phyloP scores from a whole-genome alignment of 2,329 filamentous ascomycete species.

The Claviceps cyperi region DNA sequence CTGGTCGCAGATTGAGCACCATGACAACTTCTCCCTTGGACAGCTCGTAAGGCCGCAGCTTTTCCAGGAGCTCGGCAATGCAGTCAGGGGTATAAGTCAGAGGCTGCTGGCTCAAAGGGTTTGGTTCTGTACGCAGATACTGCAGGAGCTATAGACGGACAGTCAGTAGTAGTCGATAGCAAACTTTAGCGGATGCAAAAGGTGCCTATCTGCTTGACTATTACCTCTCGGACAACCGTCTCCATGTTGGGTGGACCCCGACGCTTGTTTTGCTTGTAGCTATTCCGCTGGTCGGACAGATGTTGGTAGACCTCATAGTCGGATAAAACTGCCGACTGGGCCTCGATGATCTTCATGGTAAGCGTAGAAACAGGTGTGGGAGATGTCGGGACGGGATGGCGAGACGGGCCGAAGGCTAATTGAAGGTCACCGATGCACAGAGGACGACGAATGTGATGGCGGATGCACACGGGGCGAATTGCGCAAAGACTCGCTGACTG shows the following conservation, averaged over 20 bases:
- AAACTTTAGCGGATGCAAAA: neutral
- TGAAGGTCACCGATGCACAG: neutral
- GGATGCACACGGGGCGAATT: neutral
- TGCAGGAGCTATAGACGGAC: constrained; percentile 35
- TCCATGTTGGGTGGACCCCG: constrained; percentile 43
- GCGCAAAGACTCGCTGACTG: neutral
- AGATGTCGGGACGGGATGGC: neutral
- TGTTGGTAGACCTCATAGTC: constrained; percentile 63
- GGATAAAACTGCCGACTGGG: constrained; percentile 53
- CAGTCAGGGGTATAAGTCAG: constrained; percentile 36
- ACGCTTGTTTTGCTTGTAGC: constrained; percentile 35
- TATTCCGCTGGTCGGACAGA: constrained; percentile 39
- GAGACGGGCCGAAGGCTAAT: neutral
- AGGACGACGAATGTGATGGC: neutral
- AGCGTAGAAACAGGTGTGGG: too few species aligned
- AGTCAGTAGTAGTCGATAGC: neutral
- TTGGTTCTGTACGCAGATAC: constrained; percentile 41
- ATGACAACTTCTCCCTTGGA: constrained; percentile 56
- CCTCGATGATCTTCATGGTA: constrained; percentile 55
- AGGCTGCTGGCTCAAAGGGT: constrained; percentile 41
- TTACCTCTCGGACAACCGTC: constrained; percentile 51
- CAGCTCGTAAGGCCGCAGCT: constrained; percentile 41
- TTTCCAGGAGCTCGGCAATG: constrained; percentile 38
- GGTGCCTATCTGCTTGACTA: neutral
- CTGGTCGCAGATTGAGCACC: constrained; percentile 51